Percentiles rank a stretch among this genome's conserved stretches.
Conservation (phyloP, 2,329 filamentous ascomycete species). For the Epicoccum nigrum region DNA sequence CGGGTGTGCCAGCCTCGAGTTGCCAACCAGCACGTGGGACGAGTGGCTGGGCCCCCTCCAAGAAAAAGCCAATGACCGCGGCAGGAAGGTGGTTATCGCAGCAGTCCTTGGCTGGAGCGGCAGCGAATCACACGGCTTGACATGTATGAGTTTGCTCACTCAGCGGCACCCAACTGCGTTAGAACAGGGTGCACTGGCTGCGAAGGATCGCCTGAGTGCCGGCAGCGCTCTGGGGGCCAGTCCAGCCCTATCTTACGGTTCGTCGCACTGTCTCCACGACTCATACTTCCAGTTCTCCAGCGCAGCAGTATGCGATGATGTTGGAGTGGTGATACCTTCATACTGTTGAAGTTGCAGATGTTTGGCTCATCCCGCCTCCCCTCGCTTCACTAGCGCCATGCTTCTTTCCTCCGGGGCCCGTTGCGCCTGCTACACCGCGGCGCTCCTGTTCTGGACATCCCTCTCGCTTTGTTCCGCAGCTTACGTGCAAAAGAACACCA, state of each 20-base stretch:
- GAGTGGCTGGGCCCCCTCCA: neutral
- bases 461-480: slow-evolving; percentile 27
- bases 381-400: slow-evolving; percentile 13
- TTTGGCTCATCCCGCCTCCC: slow-evolving; percentile 6
- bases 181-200: slow-evolving; percentile 17
- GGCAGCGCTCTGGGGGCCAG: slow-evolving; percentile 6
- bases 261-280: slow-evolving; percentile 1
- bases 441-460: slow-evolving; percentile 21
- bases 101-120: neutral
- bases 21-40: neutral
- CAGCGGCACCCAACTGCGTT: slow-evolving; percentile 25
- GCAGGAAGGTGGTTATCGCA: slow-evolving; percentile 10
- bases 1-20: neutral
- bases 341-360: slow-evolving; percentile 10
- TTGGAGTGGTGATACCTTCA: slow-evolving; percentile 10
- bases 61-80: slow-evolving; percentile 6
- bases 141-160: neutral
- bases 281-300: neutral
- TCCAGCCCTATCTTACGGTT: slow-evolving; percentile 8
- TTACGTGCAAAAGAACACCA: slow-evolving; percentile 32
- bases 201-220: slow-evolving; percentile 11
- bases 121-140: slow-evolving; percentile 10
- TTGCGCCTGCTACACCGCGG: slow-evolving; percentile 23
- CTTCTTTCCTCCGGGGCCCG: slow-evolving; percentile 6
- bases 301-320: neutral